Conservation (phyloP, 1,284 basidiomycete species). For the Irpex lacteus region DNA sequence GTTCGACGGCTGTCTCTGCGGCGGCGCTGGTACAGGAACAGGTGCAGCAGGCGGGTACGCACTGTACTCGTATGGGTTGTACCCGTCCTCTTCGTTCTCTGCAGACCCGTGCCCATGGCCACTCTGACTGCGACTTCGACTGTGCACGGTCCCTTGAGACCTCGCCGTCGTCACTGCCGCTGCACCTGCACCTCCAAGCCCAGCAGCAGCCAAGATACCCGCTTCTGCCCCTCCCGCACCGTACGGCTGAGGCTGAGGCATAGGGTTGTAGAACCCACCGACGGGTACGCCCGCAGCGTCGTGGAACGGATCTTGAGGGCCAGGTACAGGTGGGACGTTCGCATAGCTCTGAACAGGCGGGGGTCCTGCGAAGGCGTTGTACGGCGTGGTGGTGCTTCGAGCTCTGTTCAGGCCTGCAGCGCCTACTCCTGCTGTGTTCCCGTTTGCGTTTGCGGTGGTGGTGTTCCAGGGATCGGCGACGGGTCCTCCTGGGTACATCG, state of each 20-base stretch:
- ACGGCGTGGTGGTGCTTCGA: constrained; percentile 26
- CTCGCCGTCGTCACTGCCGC: constrained; percentile 30
- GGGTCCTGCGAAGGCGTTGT: constrained; percentile 31
- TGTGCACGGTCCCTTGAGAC: not conserved
- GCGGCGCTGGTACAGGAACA: not conserved
- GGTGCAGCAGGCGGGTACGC: constrained; percentile 12
- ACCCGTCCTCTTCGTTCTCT: not conserved
- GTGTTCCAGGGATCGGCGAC: not conserved
- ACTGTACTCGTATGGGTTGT: constrained; percentile 15
- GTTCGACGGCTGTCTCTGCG: not conserved
- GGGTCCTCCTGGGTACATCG: not conserved
- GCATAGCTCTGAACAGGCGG: not conserved
- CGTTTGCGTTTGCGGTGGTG: not conserved
- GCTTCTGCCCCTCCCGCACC: constrained; percentile 10
- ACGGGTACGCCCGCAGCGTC: constrained; percentile 9
- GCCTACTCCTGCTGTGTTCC: constrained; percentile 24
- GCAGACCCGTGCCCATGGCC: not conserved
- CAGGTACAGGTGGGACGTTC: constrained; percentile 8
- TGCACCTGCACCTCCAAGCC: constrained; percentile 26
- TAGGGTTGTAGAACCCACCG: not conserved
- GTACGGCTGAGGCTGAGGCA: constrained; percentile 14
- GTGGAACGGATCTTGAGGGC: constrained; percentile 19
- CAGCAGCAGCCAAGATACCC: constrained; percentile 24
- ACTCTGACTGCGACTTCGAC: constrained; percentile 6
- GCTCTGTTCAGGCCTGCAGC: constrained; percentile 29